Conservation (phyloP, 768 basidiomycete genomes). For the Trametes cingulata region DNA sequence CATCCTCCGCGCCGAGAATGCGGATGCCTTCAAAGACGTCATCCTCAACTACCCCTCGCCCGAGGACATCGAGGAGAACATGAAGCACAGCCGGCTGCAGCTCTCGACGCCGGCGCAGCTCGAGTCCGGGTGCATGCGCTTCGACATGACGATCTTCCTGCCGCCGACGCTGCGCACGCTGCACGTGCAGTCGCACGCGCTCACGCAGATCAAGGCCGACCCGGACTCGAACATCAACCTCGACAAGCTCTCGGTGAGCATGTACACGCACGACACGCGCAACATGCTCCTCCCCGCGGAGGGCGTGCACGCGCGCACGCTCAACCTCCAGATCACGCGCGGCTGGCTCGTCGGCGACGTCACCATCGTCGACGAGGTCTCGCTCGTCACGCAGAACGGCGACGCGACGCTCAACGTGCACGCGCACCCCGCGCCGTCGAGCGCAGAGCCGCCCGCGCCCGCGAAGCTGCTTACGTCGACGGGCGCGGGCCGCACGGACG, state of each 20-base stretch:
- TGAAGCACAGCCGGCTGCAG: conserved; percentile 39
- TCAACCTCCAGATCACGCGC: conserved; percentile 47
- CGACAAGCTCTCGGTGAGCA: conserved; percentile 46
- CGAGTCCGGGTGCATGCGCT: conserved; percentile 48
- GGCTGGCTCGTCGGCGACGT: conserved; percentile 66
- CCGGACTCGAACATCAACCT: conserved; percentile 43
- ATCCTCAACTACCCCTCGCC: conserved; percentile 38
- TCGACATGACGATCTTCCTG: conserved; percentile 52
- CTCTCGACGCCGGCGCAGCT: conserved; percentile 40
- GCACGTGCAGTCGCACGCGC: conserved; percentile 43
- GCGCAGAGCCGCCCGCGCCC: conserved; percentile 37
- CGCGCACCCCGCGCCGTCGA: conserved; percentile 39
- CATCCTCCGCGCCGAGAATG: conserved; percentile 45
- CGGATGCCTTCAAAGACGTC: conserved; percentile 42
- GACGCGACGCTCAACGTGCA: conserved; percentile 51
- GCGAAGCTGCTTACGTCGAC: conserved; percentile 48
- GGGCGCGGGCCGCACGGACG: conserved; percentile 54
- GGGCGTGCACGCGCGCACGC: conserved; percentile 40
- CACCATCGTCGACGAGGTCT: conserved; percentile 42
- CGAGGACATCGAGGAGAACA: conserved; percentile 33
- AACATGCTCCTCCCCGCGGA: conserved; percentile 51
- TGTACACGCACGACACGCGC: conserved; percentile 36
- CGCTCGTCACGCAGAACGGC: conserved; percentile 51
- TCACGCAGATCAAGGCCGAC: conserved; percentile 52
- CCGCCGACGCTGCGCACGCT: conserved; percentile 53